A percentile compares a stretch with the other conserved stretches of the same genome.
These are phyloP conservation scores for Phylloporus gajari DNA, from an alignment of 1,284 basidiomycete genomes.

Conservation along the genomic window DNA sequence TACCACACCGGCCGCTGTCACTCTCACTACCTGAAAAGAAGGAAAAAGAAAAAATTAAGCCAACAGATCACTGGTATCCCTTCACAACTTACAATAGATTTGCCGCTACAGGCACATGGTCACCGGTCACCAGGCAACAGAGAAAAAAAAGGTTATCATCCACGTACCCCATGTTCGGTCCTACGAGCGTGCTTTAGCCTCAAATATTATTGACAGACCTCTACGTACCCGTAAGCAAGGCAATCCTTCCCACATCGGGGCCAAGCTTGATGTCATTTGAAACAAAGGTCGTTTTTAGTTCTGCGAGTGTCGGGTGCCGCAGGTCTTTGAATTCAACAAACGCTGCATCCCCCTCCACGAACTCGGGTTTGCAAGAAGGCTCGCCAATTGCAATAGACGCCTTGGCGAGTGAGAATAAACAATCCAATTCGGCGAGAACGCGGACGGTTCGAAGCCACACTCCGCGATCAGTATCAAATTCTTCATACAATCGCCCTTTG, in stretches of 20 bases:
- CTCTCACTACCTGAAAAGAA: slow-evolving; percentile 78
- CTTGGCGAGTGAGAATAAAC: slow-evolving; percentile 92
- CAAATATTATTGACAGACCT: slow-evolving; percentile 2
- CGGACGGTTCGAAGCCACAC: slow-evolving; percentile 83
- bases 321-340: slow-evolving; percentile 83
- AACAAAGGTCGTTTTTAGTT: slow-evolving; percentile 83
- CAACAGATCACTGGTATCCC: slow-evolving; percentile 1
- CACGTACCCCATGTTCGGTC: slow-evolving; percentile 90
- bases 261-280: slow-evolving; percentile 94
- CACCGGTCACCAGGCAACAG: slow-evolving; percentile 1
- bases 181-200: slow-evolving; percentile 46
- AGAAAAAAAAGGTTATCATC: slow-evolving; percentile 1
- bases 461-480: slow-evolving; percentile 87
- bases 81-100: slow-evolving; percentile 74
- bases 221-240: slow-evolving; percentile 84
- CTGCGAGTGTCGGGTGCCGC: slow-evolving; percentile 86
- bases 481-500: slow-evolving; percentile 80
- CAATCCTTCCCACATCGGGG: slow-evolving; percentile 79
- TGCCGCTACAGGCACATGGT: slow-evolving; percentile 64
- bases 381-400: slow-evolving; percentile 90
- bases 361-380: slow-evolving; percentile 90
- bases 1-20: slow-evolving; percentile 93
- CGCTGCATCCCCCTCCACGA: slow-evolving; percentile 84
- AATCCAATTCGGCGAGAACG: slow-evolving; percentile 90
- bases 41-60: slow-evolving; percentile 9